Conservation (phyloP, 768 basidiomycete genomes). For the Daedaleopsis sinensis region DNA sequence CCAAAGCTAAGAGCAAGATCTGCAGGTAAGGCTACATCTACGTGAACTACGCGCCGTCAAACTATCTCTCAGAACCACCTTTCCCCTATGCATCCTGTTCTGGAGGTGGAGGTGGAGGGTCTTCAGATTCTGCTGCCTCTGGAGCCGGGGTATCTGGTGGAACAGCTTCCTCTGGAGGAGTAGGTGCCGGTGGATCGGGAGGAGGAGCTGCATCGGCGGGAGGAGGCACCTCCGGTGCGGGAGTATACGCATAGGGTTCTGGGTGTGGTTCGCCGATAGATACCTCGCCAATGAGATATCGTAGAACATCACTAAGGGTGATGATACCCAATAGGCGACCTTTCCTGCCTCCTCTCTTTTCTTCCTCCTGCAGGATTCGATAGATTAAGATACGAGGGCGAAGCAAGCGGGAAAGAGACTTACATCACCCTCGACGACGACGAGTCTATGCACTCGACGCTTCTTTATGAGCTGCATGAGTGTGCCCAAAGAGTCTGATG, state of each 20-base stretch:
- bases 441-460: slow-evolving; percentile 90
- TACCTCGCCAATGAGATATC: slow-evolving; percentile 72
- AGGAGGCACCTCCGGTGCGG: not conserved
- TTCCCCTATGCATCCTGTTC: slow-evolving; percentile 3
- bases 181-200: not conserved
- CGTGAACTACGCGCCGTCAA: slow-evolving; percentile 1
- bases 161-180: not conserved
- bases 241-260: not conserved
- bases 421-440: slow-evolving; percentile 93
- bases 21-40: slow-evolving; percentile 26
- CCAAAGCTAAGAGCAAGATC: slow-evolving; percentile 19
- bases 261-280: slow-evolving; percentile 40
- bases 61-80: not conserved
- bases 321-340: slow-evolving; percentile 86
- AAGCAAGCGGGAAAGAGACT: slow-evolving; percentile 26
- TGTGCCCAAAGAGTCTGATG: slow-evolving; percentile 88
- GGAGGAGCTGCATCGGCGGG: not conserved
- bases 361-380: slow-evolving; percentile 63
- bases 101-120: not conserved
- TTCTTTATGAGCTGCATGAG: slow-evolving; percentile 91
- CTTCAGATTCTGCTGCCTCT: not conserved
- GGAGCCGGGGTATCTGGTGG: not conserved
- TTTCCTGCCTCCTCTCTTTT: slow-evolving; percentile 76
- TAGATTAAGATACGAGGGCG: not conserved
- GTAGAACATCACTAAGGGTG: slow-evolving; percentile 85